These are phyloP conservation scores for Verticillium alfalfae DNA, from an alignment of 2,329 filamentous ascomycete species.

Conservation along the genomic window DNA sequence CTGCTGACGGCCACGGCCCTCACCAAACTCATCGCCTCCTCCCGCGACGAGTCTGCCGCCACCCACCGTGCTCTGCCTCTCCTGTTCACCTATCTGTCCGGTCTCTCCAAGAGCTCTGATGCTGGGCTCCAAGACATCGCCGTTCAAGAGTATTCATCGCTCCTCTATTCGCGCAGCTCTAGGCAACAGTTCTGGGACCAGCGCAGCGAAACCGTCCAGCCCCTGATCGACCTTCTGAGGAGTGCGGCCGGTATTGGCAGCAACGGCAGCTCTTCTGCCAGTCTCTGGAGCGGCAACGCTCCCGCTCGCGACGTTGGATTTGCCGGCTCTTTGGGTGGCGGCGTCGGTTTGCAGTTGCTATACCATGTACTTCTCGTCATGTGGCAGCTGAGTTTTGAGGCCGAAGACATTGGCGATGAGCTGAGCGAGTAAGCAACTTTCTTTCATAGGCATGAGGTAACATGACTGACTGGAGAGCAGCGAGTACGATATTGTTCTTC, in stretches of 20 bases:
- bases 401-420: constrained; percentile 64
- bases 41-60: constrained; percentile 56
- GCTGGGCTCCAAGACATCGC: constrained; percentile 92
- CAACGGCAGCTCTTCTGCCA: constrained; percentile 57
- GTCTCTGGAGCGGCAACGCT: constrained; percentile 53
- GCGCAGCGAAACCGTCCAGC: constrained; percentile 75
- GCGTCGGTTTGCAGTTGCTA: constrained; percentile 84
- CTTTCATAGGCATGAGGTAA: background rate
- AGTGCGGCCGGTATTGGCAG: constrained; percentile 69
- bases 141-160: constrained; percentile 81
- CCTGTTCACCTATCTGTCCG: constrained; percentile 80
- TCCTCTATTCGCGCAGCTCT: constrained; percentile 70
- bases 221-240: constrained; percentile 75
- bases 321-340: constrained; percentile 64
- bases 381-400: constrained; percentile 97
- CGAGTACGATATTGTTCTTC: constrained; percentile 84
- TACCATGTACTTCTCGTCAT: constrained; percentile 91
- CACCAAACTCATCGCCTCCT: constrained; percentile 67
- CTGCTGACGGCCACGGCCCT: constrained; percentile 86
- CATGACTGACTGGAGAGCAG: constrained; percentile 35
- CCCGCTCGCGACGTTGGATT: constrained; percentile 54
- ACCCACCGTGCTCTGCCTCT: constrained; percentile 74
- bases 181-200: constrained; percentile 88
- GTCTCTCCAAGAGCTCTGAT: constrained; percentile 78
- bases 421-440: constrained; percentile 69